A percentile compares a stretch with the other conserved stretches of the same genome.
Conservation (phyloP, 140 eudicot species). For the Senecio squalidus region DNA sequence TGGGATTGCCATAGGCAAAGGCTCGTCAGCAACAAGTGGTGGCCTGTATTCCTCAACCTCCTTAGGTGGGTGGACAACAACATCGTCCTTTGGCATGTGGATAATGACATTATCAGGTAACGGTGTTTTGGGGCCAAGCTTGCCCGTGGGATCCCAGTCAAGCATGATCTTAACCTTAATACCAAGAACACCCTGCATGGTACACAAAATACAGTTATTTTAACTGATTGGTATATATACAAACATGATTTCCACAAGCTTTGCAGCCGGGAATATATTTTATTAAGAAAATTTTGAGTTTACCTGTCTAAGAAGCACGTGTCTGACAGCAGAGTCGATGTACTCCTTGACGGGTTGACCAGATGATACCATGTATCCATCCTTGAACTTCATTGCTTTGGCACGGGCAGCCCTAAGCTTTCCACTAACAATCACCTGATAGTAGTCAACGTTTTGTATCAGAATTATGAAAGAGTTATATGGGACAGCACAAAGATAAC, state of each 20-base stretch:
- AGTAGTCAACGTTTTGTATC: neutral
- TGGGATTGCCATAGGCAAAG: constrained; percentile 24
- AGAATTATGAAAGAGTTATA: neutral
- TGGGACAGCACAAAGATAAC: too few relatives aligned
- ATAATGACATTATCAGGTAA: constrained; percentile 71
- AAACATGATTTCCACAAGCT: too few relatives aligned
- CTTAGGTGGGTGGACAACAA: constrained; percentile 26
- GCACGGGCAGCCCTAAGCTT: too few relatives aligned
- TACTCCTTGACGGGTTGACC: too few relatives aligned
- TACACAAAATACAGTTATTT: neutral
- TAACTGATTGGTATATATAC: too few relatives aligned
- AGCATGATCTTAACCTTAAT: constrained; percentile 93
- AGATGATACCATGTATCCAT: constrained; percentile 88
- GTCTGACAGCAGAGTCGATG: too few relatives aligned
- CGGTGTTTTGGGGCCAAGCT: constrained; percentile 74
- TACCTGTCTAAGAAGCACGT: too few relatives aligned
- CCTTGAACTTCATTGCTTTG: too few relatives aligned
- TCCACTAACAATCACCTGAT: constrained; percentile 81
- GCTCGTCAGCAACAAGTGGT: constrained; percentile 27
- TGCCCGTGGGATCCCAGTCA: constrained; percentile 86
- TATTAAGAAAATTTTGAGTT: too few relatives aligned
- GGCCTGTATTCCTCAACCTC: constrained; percentile 45
- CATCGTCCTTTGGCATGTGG: constrained; percentile 66
- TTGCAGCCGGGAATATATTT: too few relatives aligned
- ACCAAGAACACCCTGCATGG: constrained; percentile 94